Percentiles rank a stretch among this genome's conserved stretches.
phyloP scores from a whole-genome alignment of 345 rosid genomes.

The Psidium guajava region DNA sequence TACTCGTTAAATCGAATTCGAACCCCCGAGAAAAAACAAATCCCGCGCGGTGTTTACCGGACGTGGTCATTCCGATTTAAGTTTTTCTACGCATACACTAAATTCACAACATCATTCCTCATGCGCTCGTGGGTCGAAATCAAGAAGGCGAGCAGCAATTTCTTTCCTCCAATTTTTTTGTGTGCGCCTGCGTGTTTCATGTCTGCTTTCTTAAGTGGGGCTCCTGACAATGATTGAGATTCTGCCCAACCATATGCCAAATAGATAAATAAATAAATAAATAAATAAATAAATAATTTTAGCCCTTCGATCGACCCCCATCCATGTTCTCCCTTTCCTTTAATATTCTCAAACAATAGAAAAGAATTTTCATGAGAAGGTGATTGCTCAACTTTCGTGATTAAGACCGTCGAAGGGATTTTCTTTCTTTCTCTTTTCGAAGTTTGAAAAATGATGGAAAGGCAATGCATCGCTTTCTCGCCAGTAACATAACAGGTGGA shows the following conservation, averaged over 20 bases:
- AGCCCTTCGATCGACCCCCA: too few species aligned
- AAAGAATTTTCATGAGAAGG: neutral
- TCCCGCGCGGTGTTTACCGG: accelerated
- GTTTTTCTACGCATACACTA: neutral
- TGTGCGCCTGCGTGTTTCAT: neutral
- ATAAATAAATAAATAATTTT: too few species aligned
- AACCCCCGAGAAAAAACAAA: neutral
- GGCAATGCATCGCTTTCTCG: neutral
- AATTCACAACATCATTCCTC: neutral
- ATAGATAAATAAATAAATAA: too few species aligned
- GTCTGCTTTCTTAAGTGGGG: neutral
- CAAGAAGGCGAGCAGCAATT: neutral
- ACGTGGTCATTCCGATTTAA: neutral
- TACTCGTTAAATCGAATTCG: neutral
- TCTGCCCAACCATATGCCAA: neutral
- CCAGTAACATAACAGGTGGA: neutral
- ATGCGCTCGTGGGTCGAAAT: accelerated
- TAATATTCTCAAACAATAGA: neutral
- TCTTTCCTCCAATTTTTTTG: neutral
- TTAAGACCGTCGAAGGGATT: neutral
- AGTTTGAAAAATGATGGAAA: neutral
- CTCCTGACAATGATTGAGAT: neutral
- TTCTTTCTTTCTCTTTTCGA: neutral
- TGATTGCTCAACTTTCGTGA: constrained; percentile 1
- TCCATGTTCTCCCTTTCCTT: neutral